Evolutionary conservation across 1,284 basidiomycete genomes (phyloP).

Genomic region (Bondarzewia mesenterica): DNA sequence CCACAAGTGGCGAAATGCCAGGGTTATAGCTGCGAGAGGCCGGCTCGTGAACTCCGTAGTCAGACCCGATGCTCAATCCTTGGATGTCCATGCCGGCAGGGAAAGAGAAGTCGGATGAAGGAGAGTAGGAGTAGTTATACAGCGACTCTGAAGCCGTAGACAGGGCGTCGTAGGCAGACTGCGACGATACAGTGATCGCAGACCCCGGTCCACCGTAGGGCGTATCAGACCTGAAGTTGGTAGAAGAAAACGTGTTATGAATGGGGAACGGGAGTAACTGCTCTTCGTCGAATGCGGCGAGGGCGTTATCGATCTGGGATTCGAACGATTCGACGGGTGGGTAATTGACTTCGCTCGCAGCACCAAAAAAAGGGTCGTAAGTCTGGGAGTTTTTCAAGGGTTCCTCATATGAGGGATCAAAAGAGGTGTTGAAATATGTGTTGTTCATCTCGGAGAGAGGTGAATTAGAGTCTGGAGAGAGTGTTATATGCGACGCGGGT

Average conservation of each 20-base stretch:
- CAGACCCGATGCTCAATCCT: slow-evolving; percentile 36
- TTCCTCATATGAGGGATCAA: slow-evolving; percentile 4
- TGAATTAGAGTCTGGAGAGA: not conserved
- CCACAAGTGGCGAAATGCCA: slow-evolving; percentile 32
- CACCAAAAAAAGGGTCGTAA: slow-evolving; percentile 58
- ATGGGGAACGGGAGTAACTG: slow-evolving; percentile 58
- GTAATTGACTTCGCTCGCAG: slow-evolving; percentile 56
- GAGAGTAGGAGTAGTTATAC: slow-evolving; percentile 15
- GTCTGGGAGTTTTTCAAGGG: slow-evolving; percentile 15
- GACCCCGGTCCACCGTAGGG: slow-evolving; percentile 58
- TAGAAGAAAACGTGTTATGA: slow-evolving; percentile 45
- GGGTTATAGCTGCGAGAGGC: slow-evolving; percentile 28
- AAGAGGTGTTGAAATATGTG: not conserved
- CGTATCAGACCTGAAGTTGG: slow-evolving; percentile 50
- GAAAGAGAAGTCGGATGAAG: slow-evolving; percentile 16
- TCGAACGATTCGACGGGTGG: slow-evolving; percentile 77
- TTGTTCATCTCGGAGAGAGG: not conserved
- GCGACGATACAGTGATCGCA: slow-evolving; percentile 69
- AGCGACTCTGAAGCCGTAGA: slow-evolving; percentile 27
- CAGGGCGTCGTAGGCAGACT: slow-evolving; percentile 34
- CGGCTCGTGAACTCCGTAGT: slow-evolving; percentile 35
- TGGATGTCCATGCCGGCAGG: slow-evolving; percentile 15
- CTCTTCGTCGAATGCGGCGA: slow-evolving; percentile 49
- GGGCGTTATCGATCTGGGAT: slow-evolving; percentile 65
- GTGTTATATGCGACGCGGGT: not conserved